Percentiles rank a stretch among this genome's conserved stretches.
Evolutionary conservation across 352 stramenopile species (phyloP).

Genomic region (Phytophthora cactorum): DNA sequence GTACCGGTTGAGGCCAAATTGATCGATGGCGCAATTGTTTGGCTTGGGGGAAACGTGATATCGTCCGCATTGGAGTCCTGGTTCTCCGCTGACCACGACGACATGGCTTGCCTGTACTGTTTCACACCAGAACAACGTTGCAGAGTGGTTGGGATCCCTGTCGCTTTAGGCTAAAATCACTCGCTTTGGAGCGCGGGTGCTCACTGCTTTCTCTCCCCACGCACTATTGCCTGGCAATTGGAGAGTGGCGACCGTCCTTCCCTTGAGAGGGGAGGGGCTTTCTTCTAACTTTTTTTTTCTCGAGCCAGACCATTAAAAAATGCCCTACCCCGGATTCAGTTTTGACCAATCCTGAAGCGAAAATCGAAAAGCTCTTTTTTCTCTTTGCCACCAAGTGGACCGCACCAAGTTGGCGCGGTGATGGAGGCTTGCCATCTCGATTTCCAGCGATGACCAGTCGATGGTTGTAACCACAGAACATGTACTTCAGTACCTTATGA

Average conservation of each 20-base stretch:
- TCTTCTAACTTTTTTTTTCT: slow-evolving; percentile 10
- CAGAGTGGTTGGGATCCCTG: background rate
- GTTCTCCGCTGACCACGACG: slow-evolving; percentile 31
- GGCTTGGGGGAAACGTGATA: slow-evolving; percentile 31
- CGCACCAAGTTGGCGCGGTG: no score
- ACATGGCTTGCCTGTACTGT: slow-evolving; percentile 18
- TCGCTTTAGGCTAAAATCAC: slow-evolving; percentile 4
- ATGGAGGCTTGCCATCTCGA: background rate
- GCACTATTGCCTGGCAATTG: slow-evolving; percentile 5
- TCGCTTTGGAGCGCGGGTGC: background rate
- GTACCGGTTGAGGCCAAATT: slow-evolving; percentile 13
- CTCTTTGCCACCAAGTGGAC: no score
- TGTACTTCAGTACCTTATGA: no score
- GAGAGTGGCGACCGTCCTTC: slow-evolving; percentile 11
- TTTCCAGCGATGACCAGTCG: background rate
- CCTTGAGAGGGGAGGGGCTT: background rate
- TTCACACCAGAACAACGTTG: background rate
- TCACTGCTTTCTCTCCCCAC: slow-evolving; percentile 12
- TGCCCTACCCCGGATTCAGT: slow-evolving; percentile 12
- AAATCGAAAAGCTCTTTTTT: background rate
- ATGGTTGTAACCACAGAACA: background rate
- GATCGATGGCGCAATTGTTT: slow-evolving; percentile 7
- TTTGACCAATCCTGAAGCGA: slow-evolving; percentile 5
- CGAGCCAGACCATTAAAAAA: slow-evolving; percentile 9
- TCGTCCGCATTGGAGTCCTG: slow-evolving; percentile 25